These are phyloP conservation scores for Phlegmacium glaucopus DNA, from an alignment of 768 basidiomycete genomes.

Conservation along the genomic window DNA sequence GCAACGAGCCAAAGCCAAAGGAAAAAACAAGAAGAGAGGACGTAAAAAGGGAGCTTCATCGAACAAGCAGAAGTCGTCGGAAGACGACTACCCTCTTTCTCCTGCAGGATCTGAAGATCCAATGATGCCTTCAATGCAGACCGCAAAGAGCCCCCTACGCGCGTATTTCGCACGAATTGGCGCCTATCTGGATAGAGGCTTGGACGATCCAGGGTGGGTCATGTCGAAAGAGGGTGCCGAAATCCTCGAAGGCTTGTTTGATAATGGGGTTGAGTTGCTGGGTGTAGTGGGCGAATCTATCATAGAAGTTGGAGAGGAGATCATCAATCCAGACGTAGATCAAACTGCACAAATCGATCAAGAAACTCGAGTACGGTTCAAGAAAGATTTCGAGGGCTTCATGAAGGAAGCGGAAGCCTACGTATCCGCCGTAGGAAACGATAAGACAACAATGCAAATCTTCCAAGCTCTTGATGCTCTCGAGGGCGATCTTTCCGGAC, in stretches of 20 bases:
- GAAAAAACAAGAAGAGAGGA: slow-evolving; percentile 13
- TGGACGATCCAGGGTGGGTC: slow-evolving; percentile 22
- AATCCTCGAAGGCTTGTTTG: slow-evolving; percentile 16
- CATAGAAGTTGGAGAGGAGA: slow-evolving; percentile 10
- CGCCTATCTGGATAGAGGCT: slow-evolving; percentile 17
- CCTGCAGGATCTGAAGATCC: not conserved
- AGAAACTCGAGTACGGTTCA: slow-evolving; percentile 11
- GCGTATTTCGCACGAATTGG: slow-evolving; percentile 20
- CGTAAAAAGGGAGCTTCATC: slow-evolving; percentile 7
- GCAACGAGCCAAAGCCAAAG: slow-evolving; percentile 3
- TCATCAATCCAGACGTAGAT: not conserved
- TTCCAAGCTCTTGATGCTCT: slow-evolving; percentile 14
- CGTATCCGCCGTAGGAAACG: slow-evolving; percentile 16
- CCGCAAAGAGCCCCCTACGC: slow-evolving; percentile 6
- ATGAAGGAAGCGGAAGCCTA: slow-evolving; percentile 16
- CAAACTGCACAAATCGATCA: not conserved
- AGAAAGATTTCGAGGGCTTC: slow-evolving; percentile 11
- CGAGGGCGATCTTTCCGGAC: slow-evolving; percentile 7
- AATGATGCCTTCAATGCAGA: not conserved
- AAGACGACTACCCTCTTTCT: not conserved
- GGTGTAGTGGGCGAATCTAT: slow-evolving; percentile 17
- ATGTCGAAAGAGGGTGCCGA: slow-evolving; percentile 13
- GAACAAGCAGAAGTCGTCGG: slow-evolving; percentile 6
- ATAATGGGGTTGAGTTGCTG: slow-evolving; percentile 19
- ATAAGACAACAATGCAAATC: slow-evolving; percentile 22